Evolutionary conservation across 345 rosid genomes (phyloP).

Genomic region (Gynandropsis gynandra): DNA sequence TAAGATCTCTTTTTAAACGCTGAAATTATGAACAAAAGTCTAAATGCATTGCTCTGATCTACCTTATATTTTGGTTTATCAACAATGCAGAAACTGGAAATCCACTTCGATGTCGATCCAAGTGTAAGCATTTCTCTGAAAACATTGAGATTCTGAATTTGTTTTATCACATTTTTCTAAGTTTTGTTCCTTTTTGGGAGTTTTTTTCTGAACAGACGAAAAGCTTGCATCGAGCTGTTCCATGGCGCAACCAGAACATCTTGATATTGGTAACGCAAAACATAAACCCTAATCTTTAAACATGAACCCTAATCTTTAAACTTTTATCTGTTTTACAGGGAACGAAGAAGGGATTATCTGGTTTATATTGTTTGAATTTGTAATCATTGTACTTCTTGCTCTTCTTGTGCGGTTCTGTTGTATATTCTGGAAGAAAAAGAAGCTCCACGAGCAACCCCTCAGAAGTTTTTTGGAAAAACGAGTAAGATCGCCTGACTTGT

Average conservation of each 20-base stretch:
- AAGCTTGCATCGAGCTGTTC: slow-evolving; percentile 63
- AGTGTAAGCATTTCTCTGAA: slow-evolving; percentile 23
- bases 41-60: background rate
- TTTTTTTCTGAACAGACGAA: slow-evolving; percentile 37
- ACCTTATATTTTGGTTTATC: background rate
- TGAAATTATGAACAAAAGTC: background rate
- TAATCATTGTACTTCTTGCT: slow-evolving; percentile 44
- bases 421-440: slow-evolving; percentile 78
- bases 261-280: slow-evolving; percentile 43
- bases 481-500: slow-evolving; percentile 36
- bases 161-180: too few relatives aligned
- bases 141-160: too few relatives aligned
- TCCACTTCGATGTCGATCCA: slow-evolving; percentile 48
- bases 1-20: slow-evolving; percentile 12
- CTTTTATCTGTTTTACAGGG: slow-evolving; percentile 31
- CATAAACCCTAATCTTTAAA: slow-evolving; percentile 5
- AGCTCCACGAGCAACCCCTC: slow-evolving; percentile 53
- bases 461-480: slow-evolving; percentile 63
- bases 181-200: background rate
- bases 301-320: background rate
- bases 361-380: slow-evolving; percentile 64
- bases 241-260: slow-evolving; percentile 39
- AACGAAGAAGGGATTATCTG: slow-evolving; percentile 39
- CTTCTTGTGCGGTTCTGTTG: slow-evolving; percentile 66
- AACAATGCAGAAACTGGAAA: slow-evolving; percentile 50